Evolutionary conservation across 495 filamentous ascomycete genomes (phyloP), one percentile per base, ranked within the genome.

Genomic region (Penicillium arizonense): DNA sequence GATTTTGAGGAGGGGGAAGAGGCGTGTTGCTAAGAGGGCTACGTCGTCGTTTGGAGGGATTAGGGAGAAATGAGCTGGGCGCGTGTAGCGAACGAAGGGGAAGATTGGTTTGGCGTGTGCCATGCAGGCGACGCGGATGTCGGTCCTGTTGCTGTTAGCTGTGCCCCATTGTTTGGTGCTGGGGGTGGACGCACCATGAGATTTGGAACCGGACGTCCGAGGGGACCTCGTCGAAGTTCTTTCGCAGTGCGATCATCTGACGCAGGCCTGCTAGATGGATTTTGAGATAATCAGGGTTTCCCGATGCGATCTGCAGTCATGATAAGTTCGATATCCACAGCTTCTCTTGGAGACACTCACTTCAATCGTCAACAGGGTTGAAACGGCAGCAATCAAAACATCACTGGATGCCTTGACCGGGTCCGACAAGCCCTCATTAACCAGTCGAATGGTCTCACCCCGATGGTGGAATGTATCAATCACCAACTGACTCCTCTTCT

Each of bases 51-150:
- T 64, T 24, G 69, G 69, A 21, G 71, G 65, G n/a, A 62, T 48
- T 28, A 75, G 57, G 12, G 69, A 58, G 24, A 71, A 55, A n/a
- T 68, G 59, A 14, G 59, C 24, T n/a, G 75, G 75, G 16, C 73
- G 69, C 14, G 58, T 46, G 44, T 64, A 65, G 38, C 73, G 72
- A 56, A 76, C 54, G 36, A 76, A 77, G 40, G 72, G 68, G 52
- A 77, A 77, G 36, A 77, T 75, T 6, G 75, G 75, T 55, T 67
- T 74, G n/a, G 70, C 58, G 40, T 72, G 62, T 4, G 68, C 61
- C 69, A 76, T 75, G 52, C 72, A 76, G 42, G 73, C 73, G 20
- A 76, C 72, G 41, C 75, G 73, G 23, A 77, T 72, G 55, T 77
- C 75, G 21, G 72, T 77, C 75, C 75, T 77, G 36, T 18, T 16